Evolutionary conservation across 2,329 filamentous ascomycete genomes (phyloP).

Genomic region (Camptophora hylomeconis): DNA sequence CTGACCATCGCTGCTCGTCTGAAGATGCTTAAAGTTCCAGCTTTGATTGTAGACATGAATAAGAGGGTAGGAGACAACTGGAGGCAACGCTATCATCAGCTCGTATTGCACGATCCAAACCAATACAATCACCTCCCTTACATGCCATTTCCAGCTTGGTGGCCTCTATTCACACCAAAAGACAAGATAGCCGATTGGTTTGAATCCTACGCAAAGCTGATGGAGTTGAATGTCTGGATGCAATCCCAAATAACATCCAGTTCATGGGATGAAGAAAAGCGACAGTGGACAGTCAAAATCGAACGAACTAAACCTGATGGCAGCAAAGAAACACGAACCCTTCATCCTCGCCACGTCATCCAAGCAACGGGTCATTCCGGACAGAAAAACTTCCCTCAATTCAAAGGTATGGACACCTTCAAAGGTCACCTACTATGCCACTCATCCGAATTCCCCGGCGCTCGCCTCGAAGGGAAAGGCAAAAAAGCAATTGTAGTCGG

Average conservation of each 20-base stretch:
- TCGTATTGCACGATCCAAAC: constrained; percentile 56
- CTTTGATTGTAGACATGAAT: constrained; percentile 47
- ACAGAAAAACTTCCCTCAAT: constrained; percentile 42
- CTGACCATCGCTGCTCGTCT: constrained; percentile 45
- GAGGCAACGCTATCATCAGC: constrained; percentile 48
- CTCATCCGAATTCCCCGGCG: constrained; percentile 47
- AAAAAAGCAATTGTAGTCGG: constrained; percentile 55
- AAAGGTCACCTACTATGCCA: constrained; percentile 47
- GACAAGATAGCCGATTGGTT: constrained; percentile 60
- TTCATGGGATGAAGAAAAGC: constrained; percentile 37
- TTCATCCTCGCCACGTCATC: constrained; percentile 51
- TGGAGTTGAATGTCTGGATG: constrained; percentile 60
- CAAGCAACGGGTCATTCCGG: constrained; percentile 58
- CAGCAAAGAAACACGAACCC: constrained; percentile 34
- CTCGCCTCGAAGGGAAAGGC: constrained; percentile 31
- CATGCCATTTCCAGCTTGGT: constrained; percentile 47
- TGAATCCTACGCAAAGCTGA: constrained; percentile 47
- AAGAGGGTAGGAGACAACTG: constrained; percentile 50
- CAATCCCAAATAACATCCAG: constrained; percentile 36
- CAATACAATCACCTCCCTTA: constrained; percentile 47
- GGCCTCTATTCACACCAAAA: constrained; percentile 60
- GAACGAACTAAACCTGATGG: constrained; percentile 28
- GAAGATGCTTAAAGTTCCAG: constrained; percentile 43
- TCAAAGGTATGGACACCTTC: constrained; percentile 40
- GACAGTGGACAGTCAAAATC: constrained; percentile 44